Conservation (phyloP, 163 green algal genomes). For the Chloromonas sp. region DNA sequence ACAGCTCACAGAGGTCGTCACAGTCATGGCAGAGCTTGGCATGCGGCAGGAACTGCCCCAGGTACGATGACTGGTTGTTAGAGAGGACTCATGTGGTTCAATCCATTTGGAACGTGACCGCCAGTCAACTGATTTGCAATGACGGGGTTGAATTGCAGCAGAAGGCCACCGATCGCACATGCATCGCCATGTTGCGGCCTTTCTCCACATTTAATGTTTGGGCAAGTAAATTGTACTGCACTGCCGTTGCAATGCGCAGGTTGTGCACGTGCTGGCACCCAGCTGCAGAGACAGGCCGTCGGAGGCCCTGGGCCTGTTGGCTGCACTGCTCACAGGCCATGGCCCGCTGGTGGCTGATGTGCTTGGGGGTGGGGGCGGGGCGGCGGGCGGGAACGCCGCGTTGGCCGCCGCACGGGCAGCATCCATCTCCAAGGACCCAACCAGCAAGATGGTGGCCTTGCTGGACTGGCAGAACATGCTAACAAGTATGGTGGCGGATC, state of each 20-base stretch:
- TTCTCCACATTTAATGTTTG: too few relatives aligned
- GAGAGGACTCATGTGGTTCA: too few relatives aligned
- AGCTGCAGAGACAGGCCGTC: background rate
- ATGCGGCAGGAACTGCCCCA: background rate
- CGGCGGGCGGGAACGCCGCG: too few relatives aligned
- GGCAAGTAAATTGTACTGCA: too few relatives aligned
- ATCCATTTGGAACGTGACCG: too few relatives aligned
- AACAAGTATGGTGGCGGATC: background rate
- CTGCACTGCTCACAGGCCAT: constrained; percentile 22
- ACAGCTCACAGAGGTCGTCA: background rate
- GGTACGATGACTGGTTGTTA: too few relatives aligned
- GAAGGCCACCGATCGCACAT: too few relatives aligned
- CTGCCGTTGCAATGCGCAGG: background rate
- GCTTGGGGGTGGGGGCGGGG: background rate
- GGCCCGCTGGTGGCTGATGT: constrained; percentile 7
- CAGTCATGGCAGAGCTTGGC: background rate
- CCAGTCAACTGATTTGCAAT: too few relatives aligned
- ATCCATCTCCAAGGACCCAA: background rate
- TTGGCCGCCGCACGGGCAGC: too few relatives aligned
- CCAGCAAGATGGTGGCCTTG: background rate
- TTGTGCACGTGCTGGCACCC: background rate
- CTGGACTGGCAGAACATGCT: background rate
- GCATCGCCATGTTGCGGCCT: too few relatives aligned
- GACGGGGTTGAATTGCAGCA: too few relatives aligned
- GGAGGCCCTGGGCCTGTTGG: constrained; percentile 12